A percentile compares a stretch with the other conserved stretches of the same genome.
These are phyloP conservation scores for Picea sitchensis DNA, from an alignment of 75 land plant species.

Conservation along the genomic window DNA sequence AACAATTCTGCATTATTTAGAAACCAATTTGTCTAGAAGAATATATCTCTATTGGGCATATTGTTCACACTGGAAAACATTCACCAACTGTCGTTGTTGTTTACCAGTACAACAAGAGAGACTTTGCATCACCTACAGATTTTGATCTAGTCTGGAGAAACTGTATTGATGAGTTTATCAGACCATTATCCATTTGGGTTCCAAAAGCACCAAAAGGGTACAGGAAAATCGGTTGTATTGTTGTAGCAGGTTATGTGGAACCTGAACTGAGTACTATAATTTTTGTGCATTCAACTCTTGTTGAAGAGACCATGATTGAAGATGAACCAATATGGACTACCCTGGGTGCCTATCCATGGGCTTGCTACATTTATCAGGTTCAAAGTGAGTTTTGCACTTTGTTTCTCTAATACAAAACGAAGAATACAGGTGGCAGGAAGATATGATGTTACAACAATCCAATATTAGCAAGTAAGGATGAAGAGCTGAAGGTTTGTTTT, in stretches of 20 bases:
- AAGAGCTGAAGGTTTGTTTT: too few relatives aligned
- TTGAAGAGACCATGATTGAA: conserved; percentile 65
- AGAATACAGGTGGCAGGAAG: too few relatives aligned
- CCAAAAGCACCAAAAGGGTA: conserved; percentile 85
- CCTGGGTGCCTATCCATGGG: conserved; percentile 80
- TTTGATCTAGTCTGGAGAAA: conserved; percentile 99
- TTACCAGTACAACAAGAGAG: conserved; percentile 42
- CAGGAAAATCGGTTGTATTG: conserved; percentile 73
- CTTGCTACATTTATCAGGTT: conserved; percentile 78
- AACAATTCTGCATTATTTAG: conserved; percentile 67
- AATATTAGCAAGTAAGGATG: too few relatives aligned
- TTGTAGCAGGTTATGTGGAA: conserved; percentile 59
- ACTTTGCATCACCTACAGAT: conserved; percentile 67
- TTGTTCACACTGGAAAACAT: conserved; percentile 66
- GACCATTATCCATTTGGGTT: conserved; percentile 81
- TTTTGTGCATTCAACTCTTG: conserved; percentile 51
- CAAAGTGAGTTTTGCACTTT: conserved; percentile 16
- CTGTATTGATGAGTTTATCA: conserved; percentile 64
- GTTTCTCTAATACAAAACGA: too few relatives aligned
- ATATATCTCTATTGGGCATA: conserved; percentile 87
- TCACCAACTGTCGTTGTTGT: conserved; percentile 68
- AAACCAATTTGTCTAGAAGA: conserved; percentile 75
- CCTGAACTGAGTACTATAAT: conserved; percentile 46
- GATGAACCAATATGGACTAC: conserved; percentile 69
- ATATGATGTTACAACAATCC: too few relatives aligned